A percentile compares a stretch with the other conserved stretches of the same genome.
phyloP scores from a whole-genome alignment of 108 stramenopile species.

The Fragilariopsis cylindrus region DNA sequence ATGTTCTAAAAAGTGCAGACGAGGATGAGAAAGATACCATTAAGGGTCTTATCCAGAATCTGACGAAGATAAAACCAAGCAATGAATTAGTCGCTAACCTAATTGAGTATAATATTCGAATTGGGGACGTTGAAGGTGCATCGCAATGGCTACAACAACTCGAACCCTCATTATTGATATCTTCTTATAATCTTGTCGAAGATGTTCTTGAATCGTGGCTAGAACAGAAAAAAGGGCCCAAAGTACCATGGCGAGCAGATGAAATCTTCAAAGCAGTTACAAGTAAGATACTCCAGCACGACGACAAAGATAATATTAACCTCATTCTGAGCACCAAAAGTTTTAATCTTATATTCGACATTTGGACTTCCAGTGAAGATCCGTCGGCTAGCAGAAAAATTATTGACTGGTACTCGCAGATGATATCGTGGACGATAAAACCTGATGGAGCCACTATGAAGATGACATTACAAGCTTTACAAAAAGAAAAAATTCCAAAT shows the following conservation, averaged over 20 bases:
- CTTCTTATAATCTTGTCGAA: conserved; percentile 7
- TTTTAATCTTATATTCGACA: neutral
- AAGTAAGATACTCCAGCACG: conserved; percentile 11
- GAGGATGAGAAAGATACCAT: neutral
- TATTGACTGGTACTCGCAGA: conserved; percentile 29
- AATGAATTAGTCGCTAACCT: conserved; percentile 11
- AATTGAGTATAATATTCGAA: conserved; percentile 33
- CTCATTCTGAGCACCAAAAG: neutral
- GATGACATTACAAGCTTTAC: conserved; percentile 8
- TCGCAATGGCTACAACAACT: conserved; percentile 27
- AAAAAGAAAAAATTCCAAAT: neutral
- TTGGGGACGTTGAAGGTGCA: conserved; percentile 24
- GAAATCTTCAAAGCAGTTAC: conserved; percentile 24
- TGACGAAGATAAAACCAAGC: conserved; percentile 9
- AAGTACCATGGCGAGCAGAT: conserved; percentile 32
- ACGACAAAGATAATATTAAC: conserved; percentile 12
- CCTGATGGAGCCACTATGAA: conserved; percentile 19
- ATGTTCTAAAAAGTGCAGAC: conserved; percentile 11
- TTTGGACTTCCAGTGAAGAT: conserved; percentile 27
- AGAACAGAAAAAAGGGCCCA: neutral
- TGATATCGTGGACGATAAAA: conserved; percentile 16
- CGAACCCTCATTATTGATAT: neutral
- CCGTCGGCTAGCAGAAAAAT: conserved; percentile 27
- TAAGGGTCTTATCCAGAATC: neutral
- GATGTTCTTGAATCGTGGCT: conserved; percentile 12